A percentile compares a stretch with the other conserved stretches of the same genome.
phyloP scores from a whole-genome alignment of 805 yeast genomes.

The Ogataea salicorniae region DNA sequence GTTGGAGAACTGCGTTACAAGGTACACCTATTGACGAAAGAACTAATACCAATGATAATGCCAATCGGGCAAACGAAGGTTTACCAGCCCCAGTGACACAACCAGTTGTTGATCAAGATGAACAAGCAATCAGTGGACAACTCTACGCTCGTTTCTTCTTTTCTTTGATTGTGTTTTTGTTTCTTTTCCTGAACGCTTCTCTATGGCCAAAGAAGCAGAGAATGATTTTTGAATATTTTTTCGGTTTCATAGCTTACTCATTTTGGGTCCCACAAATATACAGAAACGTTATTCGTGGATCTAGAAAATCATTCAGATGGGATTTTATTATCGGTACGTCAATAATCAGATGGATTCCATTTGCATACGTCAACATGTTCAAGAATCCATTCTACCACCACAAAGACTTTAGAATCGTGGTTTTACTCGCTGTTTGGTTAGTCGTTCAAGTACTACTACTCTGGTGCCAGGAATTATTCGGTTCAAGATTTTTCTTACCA shows the following conservation, averaged over 20 bases:
- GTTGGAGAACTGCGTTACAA: conserved; percentile 59
- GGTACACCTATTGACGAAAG: conserved; percentile 47
- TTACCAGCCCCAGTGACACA: conserved; percentile 19
- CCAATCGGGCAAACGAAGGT: conserved; percentile 6
- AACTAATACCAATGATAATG: conserved; percentile 12
- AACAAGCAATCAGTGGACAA: conserved; percentile 51
- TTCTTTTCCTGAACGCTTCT: conserved; percentile 50
- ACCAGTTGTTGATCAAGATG: conserved; percentile 37
- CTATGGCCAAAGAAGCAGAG: conserved; percentile 62
- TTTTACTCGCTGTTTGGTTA: conserved; percentile 49
- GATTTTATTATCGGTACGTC: conserved; percentile 70
- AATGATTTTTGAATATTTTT: conserved; percentile 49
- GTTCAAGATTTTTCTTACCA: conserved; percentile 82
- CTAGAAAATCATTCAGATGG: conserved; percentile 66
- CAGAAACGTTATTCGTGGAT: conserved; percentile 67
- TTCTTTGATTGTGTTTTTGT: conserved; percentile 46
- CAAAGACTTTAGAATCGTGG: conserved; percentile 47
- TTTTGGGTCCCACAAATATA: conserved; percentile 88
- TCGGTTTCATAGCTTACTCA: conserved; percentile 52
- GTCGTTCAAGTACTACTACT: conserved; percentile 52
- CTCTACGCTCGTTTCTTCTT: conserved; percentile 55
- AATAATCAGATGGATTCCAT: conserved; percentile 56
- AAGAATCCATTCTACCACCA: conserved; percentile 70
- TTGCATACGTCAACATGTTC: conserved; percentile 46
- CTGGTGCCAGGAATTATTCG: conserved; percentile 59